phyloP scores from a whole-genome alignment of 164 flowering plant genomes.

The Sedum album region DNA sequence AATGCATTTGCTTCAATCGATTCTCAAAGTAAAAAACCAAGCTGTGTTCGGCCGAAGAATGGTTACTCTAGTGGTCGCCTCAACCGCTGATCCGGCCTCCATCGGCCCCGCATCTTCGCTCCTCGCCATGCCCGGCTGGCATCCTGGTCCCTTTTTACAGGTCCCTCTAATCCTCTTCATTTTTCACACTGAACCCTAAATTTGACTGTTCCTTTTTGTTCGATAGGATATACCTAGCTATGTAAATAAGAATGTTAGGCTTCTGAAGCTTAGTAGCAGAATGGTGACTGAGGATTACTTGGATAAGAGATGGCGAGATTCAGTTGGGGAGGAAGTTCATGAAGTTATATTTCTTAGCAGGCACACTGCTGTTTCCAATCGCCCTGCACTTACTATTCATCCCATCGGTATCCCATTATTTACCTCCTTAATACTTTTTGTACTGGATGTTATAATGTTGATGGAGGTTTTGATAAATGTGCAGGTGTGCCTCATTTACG shows the following conservation, averaged over 20 bases:
- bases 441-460: too few relatives aligned
- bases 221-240: constrained; percentile 49
- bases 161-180: constrained; percentile 16
- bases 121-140: constrained; percentile 80
- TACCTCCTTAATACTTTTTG: too few relatives aligned
- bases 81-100: constrained; percentile 79
- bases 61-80: constrained; percentile 76
- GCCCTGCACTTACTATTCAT: constrained; percentile 85
- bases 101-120: constrained; percentile 72
- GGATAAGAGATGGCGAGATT: constrained; percentile 72
- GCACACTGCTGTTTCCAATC: constrained; percentile 77
- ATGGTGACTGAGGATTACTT: constrained; percentile 71
- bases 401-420: constrained; percentile 59
- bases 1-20: not conserved
- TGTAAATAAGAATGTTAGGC: constrained; percentile 43
- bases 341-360: constrained; percentile 75
- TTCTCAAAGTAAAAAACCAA: not conserved
- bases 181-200: too few relatives aligned
- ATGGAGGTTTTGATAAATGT: not conserved
- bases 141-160: constrained; percentile 55
- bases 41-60: constrained; percentile 18
- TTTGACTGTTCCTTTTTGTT: too few relatives aligned
- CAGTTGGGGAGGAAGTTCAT: constrained; percentile 61
- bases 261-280: constrained; percentile 51
- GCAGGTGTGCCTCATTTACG: constrained; percentile 61